These are phyloP conservation scores for Saturnispora saitoi DNA, from an alignment of 805 yeast species.

Conservation along the genomic window DNA sequence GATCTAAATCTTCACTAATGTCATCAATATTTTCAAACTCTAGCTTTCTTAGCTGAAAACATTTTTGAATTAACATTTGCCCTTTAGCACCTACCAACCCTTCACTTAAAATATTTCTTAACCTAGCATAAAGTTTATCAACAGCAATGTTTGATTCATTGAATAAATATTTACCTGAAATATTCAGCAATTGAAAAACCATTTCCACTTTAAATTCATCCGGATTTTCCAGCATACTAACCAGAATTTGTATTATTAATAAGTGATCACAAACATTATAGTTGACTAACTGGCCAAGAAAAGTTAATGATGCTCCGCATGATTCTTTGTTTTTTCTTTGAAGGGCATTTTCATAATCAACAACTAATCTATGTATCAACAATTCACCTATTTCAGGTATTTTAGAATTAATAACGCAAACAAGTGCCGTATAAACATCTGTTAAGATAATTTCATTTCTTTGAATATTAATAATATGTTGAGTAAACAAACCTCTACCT, in stretches of 20 bases:
- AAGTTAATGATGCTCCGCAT: conserved; percentile 36
- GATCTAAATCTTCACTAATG: conserved; percentile 42
- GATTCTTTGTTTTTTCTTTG: conserved; percentile 35
- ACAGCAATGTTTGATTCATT: conserved; percentile 30
- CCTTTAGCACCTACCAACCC: conserved; percentile 36
- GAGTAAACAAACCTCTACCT: conserved; percentile 54
- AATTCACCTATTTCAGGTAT: conserved; percentile 63
- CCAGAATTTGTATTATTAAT: conserved; percentile 43
- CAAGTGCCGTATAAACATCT: conserved; percentile 47
- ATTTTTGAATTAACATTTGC: conserved; percentile 38
- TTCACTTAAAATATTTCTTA: conserved; percentile 54
- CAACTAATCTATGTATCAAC: conserved; percentile 41
- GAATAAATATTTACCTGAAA: conserved; percentile 44
- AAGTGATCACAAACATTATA: conserved; percentile 52
- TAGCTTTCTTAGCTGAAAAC: conserved; percentile 43
- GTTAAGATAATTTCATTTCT: conserved; percentile 32
- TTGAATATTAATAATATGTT: conserved; percentile 49
- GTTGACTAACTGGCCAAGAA: conserved; percentile 57
- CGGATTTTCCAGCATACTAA: conserved; percentile 34
- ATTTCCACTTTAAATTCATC: conserved; percentile 52
- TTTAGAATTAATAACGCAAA: conserved; percentile 53
- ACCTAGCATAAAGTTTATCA: conserved; percentile 43
- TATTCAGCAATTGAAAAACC: conserved; percentile 40
- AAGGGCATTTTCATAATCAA: conserved; percentile 50
- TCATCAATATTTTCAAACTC: conserved; percentile 33